Percentiles rank a stretch among this genome's conserved stretches.
Conservation (phyloP, 2,329 filamentous ascomycete species). For the Mariannaea sp. region DNA sequence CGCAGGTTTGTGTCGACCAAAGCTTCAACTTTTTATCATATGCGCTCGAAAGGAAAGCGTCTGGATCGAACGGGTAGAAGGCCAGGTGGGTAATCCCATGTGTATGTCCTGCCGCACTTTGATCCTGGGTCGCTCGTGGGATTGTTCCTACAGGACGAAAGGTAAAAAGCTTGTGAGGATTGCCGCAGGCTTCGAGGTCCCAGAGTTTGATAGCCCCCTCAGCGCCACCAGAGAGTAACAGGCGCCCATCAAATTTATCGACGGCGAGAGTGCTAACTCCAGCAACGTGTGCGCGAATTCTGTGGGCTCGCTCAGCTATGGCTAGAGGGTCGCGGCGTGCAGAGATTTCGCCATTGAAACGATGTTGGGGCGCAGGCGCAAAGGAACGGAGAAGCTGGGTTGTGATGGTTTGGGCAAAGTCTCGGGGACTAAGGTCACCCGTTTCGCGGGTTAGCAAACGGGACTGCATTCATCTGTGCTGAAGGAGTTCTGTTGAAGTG, state of each 20-base stretch:
- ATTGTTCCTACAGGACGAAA: slow-evolving; percentile 61
- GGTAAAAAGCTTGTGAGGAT: slow-evolving; percentile 50
- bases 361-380: slow-evolving; percentile 67
- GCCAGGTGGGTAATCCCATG: slow-evolving; percentile 76
- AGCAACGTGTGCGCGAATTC: slow-evolving; percentile 70
- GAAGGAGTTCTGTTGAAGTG: too few relatives aligned
- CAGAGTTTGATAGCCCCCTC: slow-evolving; percentile 85
- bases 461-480: slow-evolving; percentile 66
- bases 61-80: slow-evolving; percentile 79
- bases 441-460: slow-evolving; percentile 77
- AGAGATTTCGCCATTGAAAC: slow-evolving; percentile 64
- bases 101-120: slow-evolving; percentile 54
- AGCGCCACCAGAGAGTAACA: slow-evolving; percentile 82
- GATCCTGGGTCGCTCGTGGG: slow-evolving; percentile 46
- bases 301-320: slow-evolving; percentile 40
- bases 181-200: slow-evolving; percentile 72
- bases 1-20: slow-evolving; percentile 68
- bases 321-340: slow-evolving; percentile 21
- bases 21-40: slow-evolving; percentile 79
- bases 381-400: slow-evolving; percentile 71
- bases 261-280: slow-evolving; percentile 81
- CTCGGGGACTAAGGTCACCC: slow-evolving; percentile 66
- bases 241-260: slow-evolving; percentile 77
- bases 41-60: slow-evolving; percentile 76
- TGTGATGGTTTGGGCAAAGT: slow-evolving; percentile 68